Evolutionary conservation across 1,284 basidiomycete genomes (phyloP), one percentile per base, ranked within the genome.

Genomic region (Cutaneotrichosporon spelunceum): DNA sequence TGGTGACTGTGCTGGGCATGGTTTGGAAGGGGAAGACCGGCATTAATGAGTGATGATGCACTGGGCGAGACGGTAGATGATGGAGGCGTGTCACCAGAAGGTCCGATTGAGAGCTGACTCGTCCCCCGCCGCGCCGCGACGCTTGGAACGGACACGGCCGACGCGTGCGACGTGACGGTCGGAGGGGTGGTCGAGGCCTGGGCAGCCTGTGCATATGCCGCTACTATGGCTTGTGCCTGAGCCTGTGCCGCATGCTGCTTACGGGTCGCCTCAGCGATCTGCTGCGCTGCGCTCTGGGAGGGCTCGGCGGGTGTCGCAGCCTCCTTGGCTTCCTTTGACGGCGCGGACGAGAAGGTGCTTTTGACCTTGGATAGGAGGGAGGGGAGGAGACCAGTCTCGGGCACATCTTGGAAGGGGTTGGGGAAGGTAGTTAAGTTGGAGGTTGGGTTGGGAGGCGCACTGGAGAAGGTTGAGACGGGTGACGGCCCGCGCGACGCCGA

Each of bases 351-450:
- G 59, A 79, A 78, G 0, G 76, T 75, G 53, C 72, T 73, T 60
- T 78, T 76, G 59, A 79, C 76, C 57, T 77, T 79, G 7, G 76
- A 78, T 34, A 79, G 64, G 16, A 79, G 52, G 16, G 73, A 63
- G 3, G 77, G 77, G 9, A 79, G 66, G n/a, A 79, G 67, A 3
- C 74, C 77, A 34, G 73, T 73, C 64, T 79, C 78, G 16, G 72
- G 75, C 60, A 78, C 78, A 57, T 79, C 78, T 19, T 72, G 66
- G 66, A 78, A 78, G 1, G 73, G 72, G 34, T 74, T 72, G 4
- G 78, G 78, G 57, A 79, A 79, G 6, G 75, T 78, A 10, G 78
- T 79, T 34, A 79, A 63, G 27, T 58, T 60, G 5, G 61, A 66
- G 77, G 1, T n/a, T 19, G 73, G 71, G 36, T 74, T 72, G 4